A percentile compares a stretch with the other conserved stretches of the same genome.
Conservation (phyloP, 768 basidiomycete species). For the Antrodiella citrinella region DNA sequence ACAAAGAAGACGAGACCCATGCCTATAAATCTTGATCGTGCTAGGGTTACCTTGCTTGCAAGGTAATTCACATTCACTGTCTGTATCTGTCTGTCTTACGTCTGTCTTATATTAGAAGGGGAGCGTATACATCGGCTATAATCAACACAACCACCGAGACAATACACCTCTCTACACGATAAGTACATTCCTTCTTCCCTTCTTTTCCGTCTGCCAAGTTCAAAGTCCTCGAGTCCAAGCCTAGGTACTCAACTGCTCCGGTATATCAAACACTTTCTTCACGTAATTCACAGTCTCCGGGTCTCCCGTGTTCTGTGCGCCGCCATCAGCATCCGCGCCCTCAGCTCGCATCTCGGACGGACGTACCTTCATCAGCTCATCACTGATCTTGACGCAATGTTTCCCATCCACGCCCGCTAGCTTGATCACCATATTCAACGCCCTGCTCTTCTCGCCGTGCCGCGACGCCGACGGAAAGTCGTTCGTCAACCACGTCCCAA, state of each 20-base stretch:
- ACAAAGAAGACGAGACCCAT: neutral
- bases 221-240: neutral
- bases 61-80: too few species aligned
- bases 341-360: neutral
- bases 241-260: neutral
- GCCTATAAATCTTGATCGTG: too few species aligned
- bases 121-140: neutral
- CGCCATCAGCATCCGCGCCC: neutral
- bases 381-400: conserved; percentile 89
- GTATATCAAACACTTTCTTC: conserved; percentile 39
- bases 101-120: neutral
- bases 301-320: conserved; percentile 41
- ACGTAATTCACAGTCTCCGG: conserved; percentile 36
- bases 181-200: neutral
- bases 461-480: conserved; percentile 56
- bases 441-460: conserved; percentile 54
- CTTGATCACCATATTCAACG: conserved; percentile 95
- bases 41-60: too few species aligned
- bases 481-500: conserved; percentile 89
- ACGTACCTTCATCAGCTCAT: conserved; percentile 75
- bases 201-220: neutral
- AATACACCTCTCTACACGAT: too few species aligned
- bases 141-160: too few species aligned
- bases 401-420: conserved; percentile 63
- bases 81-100: neutral